Evolutionary conservation across 164 flowering plant species (phyloP).

Genomic region (Stephania yunnanensis): DNA sequence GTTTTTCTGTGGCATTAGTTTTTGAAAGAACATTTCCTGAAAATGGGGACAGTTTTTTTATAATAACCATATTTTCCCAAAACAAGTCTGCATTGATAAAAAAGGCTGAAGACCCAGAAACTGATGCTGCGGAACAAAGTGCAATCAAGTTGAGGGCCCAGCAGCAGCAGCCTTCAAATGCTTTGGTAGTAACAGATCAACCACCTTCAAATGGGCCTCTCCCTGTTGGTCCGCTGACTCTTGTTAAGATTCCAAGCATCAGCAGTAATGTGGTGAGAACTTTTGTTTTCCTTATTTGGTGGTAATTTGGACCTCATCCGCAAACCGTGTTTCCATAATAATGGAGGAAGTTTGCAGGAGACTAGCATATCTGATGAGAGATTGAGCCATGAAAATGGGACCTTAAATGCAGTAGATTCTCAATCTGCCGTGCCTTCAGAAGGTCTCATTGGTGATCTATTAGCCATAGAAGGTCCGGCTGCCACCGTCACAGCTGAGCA

Average conservation of each 20-base stretch:
- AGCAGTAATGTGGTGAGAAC: slow-evolving; percentile 46
- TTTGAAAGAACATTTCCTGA: neutral
- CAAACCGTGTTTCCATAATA: neutral
- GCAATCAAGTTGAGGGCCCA: slow-evolving; percentile 82
- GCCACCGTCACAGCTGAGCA: slow-evolving; percentile 38
- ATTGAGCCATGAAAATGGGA: slow-evolving; percentile 54
- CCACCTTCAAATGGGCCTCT: slow-evolving; percentile 62
- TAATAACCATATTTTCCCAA: neutral
- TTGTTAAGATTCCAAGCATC: slow-evolving; percentile 69
- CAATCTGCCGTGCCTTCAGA: slow-evolving; percentile 54
- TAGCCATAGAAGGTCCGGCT: slow-evolving; percentile 93
- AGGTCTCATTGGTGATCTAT: slow-evolving; percentile 90
- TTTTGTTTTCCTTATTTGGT: neutral
- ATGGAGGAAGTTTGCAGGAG: slow-evolving; percentile 42
- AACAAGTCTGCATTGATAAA: slow-evolving; percentile 79
- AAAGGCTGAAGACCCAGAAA: slow-evolving; percentile 87
- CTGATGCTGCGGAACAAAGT: slow-evolving; percentile 97
- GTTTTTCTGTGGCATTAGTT: neutral
- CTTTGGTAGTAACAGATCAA: slow-evolving; percentile 77
- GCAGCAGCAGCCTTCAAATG: slow-evolving; percentile 80
- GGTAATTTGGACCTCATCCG: neutral
- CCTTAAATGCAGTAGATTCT: slow-evolving; percentile 50
- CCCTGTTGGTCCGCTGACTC: slow-evolving; percentile 51
- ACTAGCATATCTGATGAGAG: slow-evolving; percentile 35
- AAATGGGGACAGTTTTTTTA: neutral